Percentiles rank a stretch among this genome's conserved stretches.
These are phyloP conservation scores for Quercus robur DNA, from an alignment of 306 rosid species.

Conservation along the genomic window DNA sequence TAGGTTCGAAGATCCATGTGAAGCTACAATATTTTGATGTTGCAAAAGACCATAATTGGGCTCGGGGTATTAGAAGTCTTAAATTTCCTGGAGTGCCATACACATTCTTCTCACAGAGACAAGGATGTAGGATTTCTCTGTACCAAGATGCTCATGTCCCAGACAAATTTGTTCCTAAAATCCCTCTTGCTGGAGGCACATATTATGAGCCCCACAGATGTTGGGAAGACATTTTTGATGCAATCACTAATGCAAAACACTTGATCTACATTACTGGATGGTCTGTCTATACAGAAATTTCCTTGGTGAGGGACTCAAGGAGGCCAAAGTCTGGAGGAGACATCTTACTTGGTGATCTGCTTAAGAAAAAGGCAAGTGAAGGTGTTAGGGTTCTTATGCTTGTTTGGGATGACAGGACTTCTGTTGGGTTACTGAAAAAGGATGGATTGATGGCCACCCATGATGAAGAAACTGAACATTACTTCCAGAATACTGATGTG, in stretches of 20 bases:
- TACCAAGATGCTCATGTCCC: slow-evolving; percentile 81
- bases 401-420: slow-evolving; percentile 83
- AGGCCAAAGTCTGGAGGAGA: slow-evolving; percentile 71
- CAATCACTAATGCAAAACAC: slow-evolving; percentile 62
- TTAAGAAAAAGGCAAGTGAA: slow-evolving; percentile 64
- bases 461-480: slow-evolving; percentile 57
- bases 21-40: slow-evolving; percentile 63
- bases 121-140: slow-evolving; percentile 60
- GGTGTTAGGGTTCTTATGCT: slow-evolving; percentile 71
- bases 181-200: slow-evolving; percentile 62
- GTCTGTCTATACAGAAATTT: slow-evolving; percentile 75
- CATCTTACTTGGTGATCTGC: slow-evolving; percentile 53
- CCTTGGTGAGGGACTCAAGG: slow-evolving; percentile 70
- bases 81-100: slow-evolving; percentile 79
- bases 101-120: slow-evolving; percentile 62
- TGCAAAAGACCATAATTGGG: slow-evolving; percentile 53
- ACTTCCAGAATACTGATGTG: slow-evolving; percentile 52
- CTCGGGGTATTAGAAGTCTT: slow-evolving; percentile 50
- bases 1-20: slow-evolving; percentile 65
- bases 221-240: slow-evolving; percentile 77
- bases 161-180: slow-evolving; percentile 58
- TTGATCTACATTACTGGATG: slow-evolving; percentile 70
- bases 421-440: slow-evolving; percentile 57
- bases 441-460: slow-evolving; percentile 82
- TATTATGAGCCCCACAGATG: slow-evolving; percentile 56